Base-by-base conservation (phyloP, 176 grass and related monocot species). In the Areca catechu region DNA sequence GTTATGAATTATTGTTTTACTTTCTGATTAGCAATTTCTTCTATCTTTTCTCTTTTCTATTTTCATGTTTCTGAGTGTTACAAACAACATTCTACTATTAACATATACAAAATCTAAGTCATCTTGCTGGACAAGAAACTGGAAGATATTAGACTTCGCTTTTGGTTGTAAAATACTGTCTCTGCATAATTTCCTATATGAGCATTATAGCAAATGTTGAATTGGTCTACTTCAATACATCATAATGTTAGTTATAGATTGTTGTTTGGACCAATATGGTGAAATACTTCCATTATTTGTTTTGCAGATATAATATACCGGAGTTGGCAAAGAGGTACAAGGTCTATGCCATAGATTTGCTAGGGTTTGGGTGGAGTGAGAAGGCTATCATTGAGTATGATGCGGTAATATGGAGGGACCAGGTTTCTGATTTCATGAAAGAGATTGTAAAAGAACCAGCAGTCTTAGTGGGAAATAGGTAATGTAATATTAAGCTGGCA, bases 301-400 rank as follows among this genome's bases (percentile, higher is more conserved):
- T 48, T 68, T 84, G 61, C 78, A 90, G 91, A 66, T 97, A 97
- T 71, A 97, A 97, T 23, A 88, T 97, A 69, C 92, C 86, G 9
- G 92, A 85, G 74, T 77, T 97, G 75, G 80, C 92, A 21, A 90
- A 91, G 75, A 97, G 59, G 58, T 85, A 97, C 72, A 97, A 88
- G 86, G 92, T 97, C 18, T 97, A 88, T 75, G 92, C 92, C 37
- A 49, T 97, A 4, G 92, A 97, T 71, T 78, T 97, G 77, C 83
- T 97, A 51, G 92, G 92, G 5, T 97, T 97, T 65, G 92, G 92
- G 1, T 97, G 83, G 92, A 97, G 86, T 53, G 92, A 97, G 64
- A 97, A 97, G 69, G 92, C 92, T 60, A 49, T 97, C 25, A 89
- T 97, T 58, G 86, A 97, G 5, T 97, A 97, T 69, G 92, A 97